A percentile compares a stretch with the other conserved stretches of the same genome.
phyloP scores from a whole-genome alignment of 2,329 filamentous ascomycete species.

The Seiridium cupressi region DNA sequence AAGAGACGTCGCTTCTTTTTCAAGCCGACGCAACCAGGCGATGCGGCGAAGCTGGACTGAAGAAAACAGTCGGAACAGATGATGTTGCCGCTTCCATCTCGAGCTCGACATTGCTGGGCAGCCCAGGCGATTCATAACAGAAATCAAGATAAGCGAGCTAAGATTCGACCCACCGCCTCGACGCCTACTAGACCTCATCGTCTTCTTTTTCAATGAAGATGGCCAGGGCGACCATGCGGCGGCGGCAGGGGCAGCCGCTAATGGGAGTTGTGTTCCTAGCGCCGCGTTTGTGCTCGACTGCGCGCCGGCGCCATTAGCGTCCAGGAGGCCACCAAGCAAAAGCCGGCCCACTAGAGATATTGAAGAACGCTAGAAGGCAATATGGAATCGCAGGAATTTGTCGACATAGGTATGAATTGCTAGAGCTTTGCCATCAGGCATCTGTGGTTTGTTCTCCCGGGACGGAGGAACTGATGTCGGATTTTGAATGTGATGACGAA shows the following conservation, averaged over 20 bases:
- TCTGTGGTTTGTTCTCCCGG: background rate
- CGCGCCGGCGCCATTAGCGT: background rate
- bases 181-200: background rate
- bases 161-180: background rate
- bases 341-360: background rate
- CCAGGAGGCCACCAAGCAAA: background rate
- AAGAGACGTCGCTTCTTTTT: background rate
- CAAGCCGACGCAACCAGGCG: background rate
- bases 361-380: background rate
- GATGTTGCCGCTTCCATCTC: background rate
- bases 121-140: too few species aligned
- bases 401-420: background rate
- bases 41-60: background rate
- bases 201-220: background rate
- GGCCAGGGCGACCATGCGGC: background rate
- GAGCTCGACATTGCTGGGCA: too few species aligned
- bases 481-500: background rate
- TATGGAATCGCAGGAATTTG: background rate
- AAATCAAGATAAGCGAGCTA: background rate
- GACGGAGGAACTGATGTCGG: background rate
- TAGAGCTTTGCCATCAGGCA: background rate
- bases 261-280: background rate
- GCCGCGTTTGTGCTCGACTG: background rate
- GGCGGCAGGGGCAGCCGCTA: background rate
- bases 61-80: background rate